phyloP scores from a whole-genome alignment of 2,329 filamentous ascomycete genomes.

The Diaporthe caulivora region DNA sequence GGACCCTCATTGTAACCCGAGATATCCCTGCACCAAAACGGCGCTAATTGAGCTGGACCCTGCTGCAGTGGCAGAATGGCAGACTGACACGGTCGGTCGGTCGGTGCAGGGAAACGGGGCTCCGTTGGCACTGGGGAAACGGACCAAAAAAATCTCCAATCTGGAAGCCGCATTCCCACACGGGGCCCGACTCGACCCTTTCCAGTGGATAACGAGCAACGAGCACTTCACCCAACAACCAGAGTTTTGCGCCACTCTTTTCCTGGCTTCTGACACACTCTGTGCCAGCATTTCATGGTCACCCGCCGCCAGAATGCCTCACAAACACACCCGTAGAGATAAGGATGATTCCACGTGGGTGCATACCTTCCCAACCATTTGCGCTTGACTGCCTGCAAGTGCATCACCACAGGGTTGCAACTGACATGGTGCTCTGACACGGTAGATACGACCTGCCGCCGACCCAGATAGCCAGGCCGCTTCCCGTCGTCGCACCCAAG shows the following conservation, averaged over 20 bases:
- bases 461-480: slow-evolving; percentile 61
- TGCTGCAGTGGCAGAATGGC: background rate
- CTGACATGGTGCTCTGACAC: slow-evolving; percentile 46
- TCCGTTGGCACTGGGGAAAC: slow-evolving; percentile 17
- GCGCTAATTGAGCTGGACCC: slow-evolving; percentile 13
- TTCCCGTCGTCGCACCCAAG: slow-evolving; percentile 58
- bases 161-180: slow-evolving; percentile 29
- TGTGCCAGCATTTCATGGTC: background rate
- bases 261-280: slow-evolving; percentile 13
- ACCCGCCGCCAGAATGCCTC: slow-evolving; percentile 72
- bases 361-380: slow-evolving; percentile 14
- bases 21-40: slow-evolving; percentile 13
- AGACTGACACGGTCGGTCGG: slow-evolving; percentile 10
- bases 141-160: slow-evolving; percentile 34
- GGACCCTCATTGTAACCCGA: slow-evolving; percentile 7
- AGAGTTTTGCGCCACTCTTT: background rate
- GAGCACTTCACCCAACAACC: background rate
- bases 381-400: slow-evolving; percentile 14
- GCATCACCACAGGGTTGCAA: background rate
- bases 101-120: slow-evolving; percentile 27
- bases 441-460: slow-evolving; percentile 61
- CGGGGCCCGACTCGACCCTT: slow-evolving; percentile 6
- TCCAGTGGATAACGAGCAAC: slow-evolving; percentile 19
- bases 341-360: slow-evolving; percentile 66
- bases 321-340: slow-evolving; percentile 83